A percentile compares a stretch with the other conserved stretches of the same genome.
Evolutionary conservation across 306 rosid genomes (phyloP).

Genomic region (Macrotyloma uniflorum): DNA sequence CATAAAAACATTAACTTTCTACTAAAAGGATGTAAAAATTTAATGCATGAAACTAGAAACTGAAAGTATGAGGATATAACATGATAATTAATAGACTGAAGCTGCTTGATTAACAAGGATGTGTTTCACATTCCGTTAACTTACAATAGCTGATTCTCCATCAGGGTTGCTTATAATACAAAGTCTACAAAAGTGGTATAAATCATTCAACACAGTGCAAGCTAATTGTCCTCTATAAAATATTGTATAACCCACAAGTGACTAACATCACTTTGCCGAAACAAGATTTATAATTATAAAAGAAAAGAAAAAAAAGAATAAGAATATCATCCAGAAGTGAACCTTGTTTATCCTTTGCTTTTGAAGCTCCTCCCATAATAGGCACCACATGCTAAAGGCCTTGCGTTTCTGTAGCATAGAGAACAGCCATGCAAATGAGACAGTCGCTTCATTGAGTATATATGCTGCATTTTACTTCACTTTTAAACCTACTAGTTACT

Average conservation of each 20-base stretch:
- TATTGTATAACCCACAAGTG: slow-evolving; percentile 58
- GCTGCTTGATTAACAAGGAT: slow-evolving; percentile 47
- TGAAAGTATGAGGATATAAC: neutral
- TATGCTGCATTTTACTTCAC: slow-evolving; percentile 45
- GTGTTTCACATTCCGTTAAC: slow-evolving; percentile 60
- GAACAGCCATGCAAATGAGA: slow-evolving; percentile 35
- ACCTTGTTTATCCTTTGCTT: slow-evolving; percentile 39
- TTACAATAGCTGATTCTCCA: slow-evolving; percentile 45
- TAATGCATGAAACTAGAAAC: neutral
- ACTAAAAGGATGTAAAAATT: neutral
- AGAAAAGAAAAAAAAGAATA: slow-evolving; percentile 43
- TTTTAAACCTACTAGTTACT: slow-evolving; percentile 43
- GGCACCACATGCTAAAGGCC: slow-evolving; percentile 37
- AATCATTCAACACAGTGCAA: slow-evolving; percentile 41
- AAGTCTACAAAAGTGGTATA: slow-evolving; percentile 46
- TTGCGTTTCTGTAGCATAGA: slow-evolving; percentile 31
- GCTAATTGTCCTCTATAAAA: slow-evolving; percentile 54
- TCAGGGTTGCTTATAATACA: slow-evolving; percentile 62
- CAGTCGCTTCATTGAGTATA: slow-evolving; percentile 40
- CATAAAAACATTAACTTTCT: neutral
- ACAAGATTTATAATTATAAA: slow-evolving; percentile 15
- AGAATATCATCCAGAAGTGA: slow-evolving; percentile 45
- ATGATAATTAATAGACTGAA: neutral
- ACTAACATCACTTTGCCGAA: slow-evolving; percentile 51
- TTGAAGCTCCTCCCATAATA: slow-evolving; percentile 35